phyloP scores from a whole-genome alignment of 108 stramenopile species.

The Parietichytrium sp. region DNA sequence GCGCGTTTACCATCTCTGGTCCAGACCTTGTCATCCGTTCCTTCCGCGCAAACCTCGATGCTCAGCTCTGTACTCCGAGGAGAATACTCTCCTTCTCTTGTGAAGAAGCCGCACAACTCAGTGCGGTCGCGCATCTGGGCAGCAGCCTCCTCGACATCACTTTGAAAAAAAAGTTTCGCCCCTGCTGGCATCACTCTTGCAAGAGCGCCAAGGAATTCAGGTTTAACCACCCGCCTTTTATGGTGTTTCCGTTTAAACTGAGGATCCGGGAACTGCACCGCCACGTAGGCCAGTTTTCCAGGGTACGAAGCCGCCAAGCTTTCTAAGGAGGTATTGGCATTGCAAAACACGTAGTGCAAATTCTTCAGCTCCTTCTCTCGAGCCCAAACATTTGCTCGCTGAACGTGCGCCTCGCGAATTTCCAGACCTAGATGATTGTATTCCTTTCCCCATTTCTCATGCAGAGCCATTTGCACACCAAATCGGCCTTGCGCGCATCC shows the following conservation, averaged over 20 bases:
- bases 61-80: neutral
- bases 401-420: neutral
- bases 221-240: slow-evolving; percentile 32
- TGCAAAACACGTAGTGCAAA: slow-evolving; percentile 21
- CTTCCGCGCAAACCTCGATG: slow-evolving; percentile 16
- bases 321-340: neutral
- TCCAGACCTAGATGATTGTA: slow-evolving; percentile 24
- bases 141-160: slow-evolving; percentile 10
- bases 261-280: slow-evolving; percentile 44
- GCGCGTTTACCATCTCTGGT: neutral
- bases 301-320: neutral
- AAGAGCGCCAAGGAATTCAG: neutral
- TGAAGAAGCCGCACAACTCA: slow-evolving; percentile 3
- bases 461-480: neutral
- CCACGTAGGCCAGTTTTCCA: neutral
- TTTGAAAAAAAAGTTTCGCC: neutral
- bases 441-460: slow-evolving; percentile 30
- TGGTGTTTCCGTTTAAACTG: slow-evolving; percentile 43
- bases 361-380: neutral
- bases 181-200: neutral
- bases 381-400: slow-evolving; percentile 23
- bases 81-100: neutral
- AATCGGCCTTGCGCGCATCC: slow-evolving; percentile 36
- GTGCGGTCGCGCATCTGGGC: slow-evolving; percentile 33
- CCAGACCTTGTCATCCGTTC: slow-evolving; percentile 16